Percentiles rank a stretch among this genome's conserved stretches.
These are phyloP conservation scores for Narthecium ossifragum DNA, from an alignment of 106 monocot genomes.

Conservation along the genomic window DNA sequence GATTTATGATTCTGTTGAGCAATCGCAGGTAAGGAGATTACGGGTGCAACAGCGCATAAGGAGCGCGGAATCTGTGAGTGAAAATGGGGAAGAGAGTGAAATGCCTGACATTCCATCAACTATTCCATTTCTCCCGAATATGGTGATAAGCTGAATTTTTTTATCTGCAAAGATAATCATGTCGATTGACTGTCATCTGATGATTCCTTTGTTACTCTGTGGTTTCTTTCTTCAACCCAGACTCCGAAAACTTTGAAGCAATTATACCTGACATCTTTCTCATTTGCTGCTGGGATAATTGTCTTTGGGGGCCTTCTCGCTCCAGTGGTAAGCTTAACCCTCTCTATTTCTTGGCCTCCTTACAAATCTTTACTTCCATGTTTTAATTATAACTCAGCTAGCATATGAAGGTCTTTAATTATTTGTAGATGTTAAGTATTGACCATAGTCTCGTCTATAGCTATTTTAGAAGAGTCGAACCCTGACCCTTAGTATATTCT, in stretches of 20 bases:
- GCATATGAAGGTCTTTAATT: no score
- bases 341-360: not conserved
- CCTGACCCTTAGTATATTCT: no score
- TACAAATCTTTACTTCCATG: no score
- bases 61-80: constrained; percentile 36
- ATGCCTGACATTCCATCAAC: constrained; percentile 93
- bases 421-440: no score
- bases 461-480: no score
- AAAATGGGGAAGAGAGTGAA: constrained; percentile 61
- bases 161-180: not conserved
- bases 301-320: constrained; percentile 85
- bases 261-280: constrained; percentile 70
- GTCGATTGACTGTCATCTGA: not conserved
- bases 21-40: constrained; percentile 70
- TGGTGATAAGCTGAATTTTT: constrained; percentile 31
- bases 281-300: constrained; percentile 64
- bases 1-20: not conserved
- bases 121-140: constrained; percentile 74
- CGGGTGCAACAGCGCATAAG: constrained; percentile 84
- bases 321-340: constrained; percentile 47
- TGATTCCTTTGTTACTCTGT: constrained; percentile 1
- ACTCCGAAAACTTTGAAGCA: constrained; percentile 81
- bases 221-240: constrained; percentile 29
- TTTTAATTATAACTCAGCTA: no score
- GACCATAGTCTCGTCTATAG: no score